These are phyloP conservation scores for Endoconidiophora polonica DNA, from an alignment of 2,329 filamentous ascomycete genomes.

Conservation along the genomic window DNA sequence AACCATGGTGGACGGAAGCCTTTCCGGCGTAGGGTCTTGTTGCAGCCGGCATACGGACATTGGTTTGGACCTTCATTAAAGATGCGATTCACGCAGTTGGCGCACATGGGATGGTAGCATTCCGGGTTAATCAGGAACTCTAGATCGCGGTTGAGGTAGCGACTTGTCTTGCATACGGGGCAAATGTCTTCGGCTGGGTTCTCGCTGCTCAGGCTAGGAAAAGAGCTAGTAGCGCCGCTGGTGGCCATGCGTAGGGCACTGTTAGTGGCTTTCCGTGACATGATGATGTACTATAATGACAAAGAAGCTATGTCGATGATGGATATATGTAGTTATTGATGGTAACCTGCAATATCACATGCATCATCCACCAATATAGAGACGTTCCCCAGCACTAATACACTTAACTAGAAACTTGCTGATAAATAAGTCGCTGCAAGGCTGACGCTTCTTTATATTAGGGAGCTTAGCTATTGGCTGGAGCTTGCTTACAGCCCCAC, in stretches of 20 bases:
- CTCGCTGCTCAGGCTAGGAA: constrained; percentile 17
- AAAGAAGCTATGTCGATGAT: too few species aligned
- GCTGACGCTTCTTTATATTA: background rate
- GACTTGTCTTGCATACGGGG: constrained; percentile 91
- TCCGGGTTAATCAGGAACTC: constrained; percentile 92
- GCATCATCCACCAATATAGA: too few species aligned
- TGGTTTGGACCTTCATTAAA: constrained; percentile 84
- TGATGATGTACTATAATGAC: constrained; percentile 13
- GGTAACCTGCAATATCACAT: background rate
- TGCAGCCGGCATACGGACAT: constrained; percentile 80
- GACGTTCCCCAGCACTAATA: too few species aligned
- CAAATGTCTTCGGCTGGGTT: constrained; percentile 51
- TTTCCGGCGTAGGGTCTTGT: constrained; percentile 67
- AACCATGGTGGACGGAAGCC: constrained; percentile 83
- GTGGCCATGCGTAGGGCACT: constrained; percentile 12
- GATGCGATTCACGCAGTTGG: constrained; percentile 84
- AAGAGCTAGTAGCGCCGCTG: background rate
- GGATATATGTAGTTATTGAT: background rate
- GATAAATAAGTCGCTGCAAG: background rate
- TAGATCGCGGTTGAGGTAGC: constrained; percentile 89
- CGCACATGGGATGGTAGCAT: constrained; percentile 99
- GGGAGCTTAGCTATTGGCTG: constrained; percentile 15
- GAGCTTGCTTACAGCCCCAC: constrained; percentile 2
- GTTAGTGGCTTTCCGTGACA: constrained; percentile 23
- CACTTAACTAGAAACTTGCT: too few species aligned